phyloP scores from a whole-genome alignment of 1,139 yeast species.

The Magnusiomyces clavatus region DNA sequence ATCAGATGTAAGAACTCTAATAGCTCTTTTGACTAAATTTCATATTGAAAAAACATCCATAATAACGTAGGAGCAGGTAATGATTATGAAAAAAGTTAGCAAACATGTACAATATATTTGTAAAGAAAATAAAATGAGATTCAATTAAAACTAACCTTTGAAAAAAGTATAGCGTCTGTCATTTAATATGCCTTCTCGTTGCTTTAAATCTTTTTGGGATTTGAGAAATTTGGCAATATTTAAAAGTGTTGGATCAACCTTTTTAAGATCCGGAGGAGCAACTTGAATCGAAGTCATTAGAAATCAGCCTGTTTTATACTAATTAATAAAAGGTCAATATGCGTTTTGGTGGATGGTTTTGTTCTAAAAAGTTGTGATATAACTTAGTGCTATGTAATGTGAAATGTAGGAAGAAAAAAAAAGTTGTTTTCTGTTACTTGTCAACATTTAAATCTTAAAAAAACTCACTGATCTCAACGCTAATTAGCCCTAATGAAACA shows the following conservation, averaged over 20 bases:
- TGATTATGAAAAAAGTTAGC: background rate
- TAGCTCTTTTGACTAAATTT: conserved; percentile 52
- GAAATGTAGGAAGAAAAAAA: too few relatives aligned
- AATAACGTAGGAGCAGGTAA: too few relatives aligned
- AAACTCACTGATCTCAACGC: too few relatives aligned
- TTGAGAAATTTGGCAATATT: conserved; percentile 68
- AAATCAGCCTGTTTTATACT: background rate
- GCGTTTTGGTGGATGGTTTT: too few relatives aligned
- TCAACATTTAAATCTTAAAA: too few relatives aligned
- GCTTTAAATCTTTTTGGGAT: conserved; percentile 57
- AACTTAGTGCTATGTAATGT: too few relatives aligned
- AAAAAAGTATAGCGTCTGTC: conserved; percentile 72
- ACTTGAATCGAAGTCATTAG: conserved; percentile 23
- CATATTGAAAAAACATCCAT: background rate
- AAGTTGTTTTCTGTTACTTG: too few relatives aligned
- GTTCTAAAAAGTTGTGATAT: too few relatives aligned
- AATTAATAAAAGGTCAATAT: too few relatives aligned
- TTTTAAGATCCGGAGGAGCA: conserved; percentile 31
- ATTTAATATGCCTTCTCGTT: conserved; percentile 69
- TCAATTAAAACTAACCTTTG: conserved; percentile 37
- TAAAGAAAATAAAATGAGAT: background rate
- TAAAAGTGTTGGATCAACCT: conserved; percentile 39
- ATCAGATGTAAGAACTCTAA: conserved; percentile 66
- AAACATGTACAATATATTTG: background rate
- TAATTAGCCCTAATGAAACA: too few relatives aligned